These are phyloP conservation scores for Ogataea nitratoaversa DNA, from an alignment of 805 yeast genomes.

Conservation along the genomic window DNA sequence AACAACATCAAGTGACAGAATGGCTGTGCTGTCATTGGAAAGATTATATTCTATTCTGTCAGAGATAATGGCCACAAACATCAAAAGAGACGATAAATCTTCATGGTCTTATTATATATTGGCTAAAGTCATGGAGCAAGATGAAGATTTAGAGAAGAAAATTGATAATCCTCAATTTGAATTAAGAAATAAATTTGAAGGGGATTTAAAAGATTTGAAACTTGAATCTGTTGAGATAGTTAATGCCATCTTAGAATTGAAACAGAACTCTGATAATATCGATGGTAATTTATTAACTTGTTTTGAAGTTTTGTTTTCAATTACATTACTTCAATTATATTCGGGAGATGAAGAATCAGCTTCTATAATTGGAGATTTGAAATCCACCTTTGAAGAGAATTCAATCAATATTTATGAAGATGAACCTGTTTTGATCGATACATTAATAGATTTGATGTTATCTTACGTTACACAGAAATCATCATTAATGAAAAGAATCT, in stretches of 20 bases:
- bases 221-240: slow-evolving; percentile 47
- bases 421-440: slow-evolving; percentile 33
- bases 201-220: slow-evolving; percentile 46
- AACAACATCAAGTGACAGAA: slow-evolving; percentile 21
- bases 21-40: slow-evolving; percentile 48
- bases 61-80: slow-evolving; percentile 17
- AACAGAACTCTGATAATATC: slow-evolving; percentile 23
- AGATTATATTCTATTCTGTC: slow-evolving; percentile 67
- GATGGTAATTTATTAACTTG: slow-evolving; percentile 34
- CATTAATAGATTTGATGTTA: slow-evolving; percentile 48
- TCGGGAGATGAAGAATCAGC: slow-evolving; percentile 76
- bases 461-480: slow-evolving; percentile 56
- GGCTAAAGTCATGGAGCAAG: slow-evolving; percentile 17
- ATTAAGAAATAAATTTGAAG: slow-evolving; percentile 46
- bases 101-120: slow-evolving; percentile 64
- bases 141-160: slow-evolving; percentile 7
- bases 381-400: slow-evolving; percentile 49
- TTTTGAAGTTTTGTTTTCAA: slow-evolving; percentile 73
- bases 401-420: slow-evolving; percentile 35
- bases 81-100: slow-evolving; percentile 34
- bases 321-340: slow-evolving; percentile 73
- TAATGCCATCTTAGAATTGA: slow-evolving; percentile 36
- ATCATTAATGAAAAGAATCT: slow-evolving; percentile 51
- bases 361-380: slow-evolving; percentile 67
- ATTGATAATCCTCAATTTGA: slow-evolving; percentile 18